Conservation (phyloP, 768 basidiomycete species). For the Lactifluus piperatus region DNA sequence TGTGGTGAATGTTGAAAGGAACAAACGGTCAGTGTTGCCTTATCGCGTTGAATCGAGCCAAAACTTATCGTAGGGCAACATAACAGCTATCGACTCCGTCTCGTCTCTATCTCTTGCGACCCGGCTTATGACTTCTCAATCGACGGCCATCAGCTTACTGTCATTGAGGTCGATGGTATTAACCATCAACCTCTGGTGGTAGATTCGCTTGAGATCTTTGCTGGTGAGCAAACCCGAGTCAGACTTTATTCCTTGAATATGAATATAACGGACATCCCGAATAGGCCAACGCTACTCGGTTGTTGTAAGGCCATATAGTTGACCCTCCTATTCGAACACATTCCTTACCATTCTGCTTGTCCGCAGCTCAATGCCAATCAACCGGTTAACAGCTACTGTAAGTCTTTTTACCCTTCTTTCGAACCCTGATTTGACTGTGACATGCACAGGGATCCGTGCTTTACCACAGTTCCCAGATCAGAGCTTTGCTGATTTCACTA, state of each 20-base stretch:
- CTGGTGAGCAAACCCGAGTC: background rate
- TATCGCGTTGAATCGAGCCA: background rate
- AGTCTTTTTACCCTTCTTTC: background rate
- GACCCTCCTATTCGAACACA: background rate
- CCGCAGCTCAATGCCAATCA: constrained; percentile 20
- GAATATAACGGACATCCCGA: background rate
- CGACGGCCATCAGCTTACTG: no score
- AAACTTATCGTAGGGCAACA: background rate
- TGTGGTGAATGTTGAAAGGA: constrained; percentile 34
- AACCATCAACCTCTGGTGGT: no score
- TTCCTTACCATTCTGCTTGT: background rate
- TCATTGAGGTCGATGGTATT: no score
- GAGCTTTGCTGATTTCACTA: constrained; percentile 3
- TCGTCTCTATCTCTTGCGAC: no score
- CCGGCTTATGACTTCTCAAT: no score
- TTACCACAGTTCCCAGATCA: background rate
- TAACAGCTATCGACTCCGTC: no score
- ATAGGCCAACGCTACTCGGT: constrained; percentile 25
- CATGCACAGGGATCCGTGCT: constrained; percentile 5
- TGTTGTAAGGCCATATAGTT: constrained; percentile 15
- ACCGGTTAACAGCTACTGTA: constrained; percentile 5
- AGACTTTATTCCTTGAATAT: background rate
- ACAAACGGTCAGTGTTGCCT: constrained; percentile 19
- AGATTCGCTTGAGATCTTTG: no score
- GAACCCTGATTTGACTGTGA: background rate